These are phyloP conservation scores for Trichoderma sp. DNA, from an alignment of 2,329 filamentous ascomycete species.

Conservation along the genomic window DNA sequence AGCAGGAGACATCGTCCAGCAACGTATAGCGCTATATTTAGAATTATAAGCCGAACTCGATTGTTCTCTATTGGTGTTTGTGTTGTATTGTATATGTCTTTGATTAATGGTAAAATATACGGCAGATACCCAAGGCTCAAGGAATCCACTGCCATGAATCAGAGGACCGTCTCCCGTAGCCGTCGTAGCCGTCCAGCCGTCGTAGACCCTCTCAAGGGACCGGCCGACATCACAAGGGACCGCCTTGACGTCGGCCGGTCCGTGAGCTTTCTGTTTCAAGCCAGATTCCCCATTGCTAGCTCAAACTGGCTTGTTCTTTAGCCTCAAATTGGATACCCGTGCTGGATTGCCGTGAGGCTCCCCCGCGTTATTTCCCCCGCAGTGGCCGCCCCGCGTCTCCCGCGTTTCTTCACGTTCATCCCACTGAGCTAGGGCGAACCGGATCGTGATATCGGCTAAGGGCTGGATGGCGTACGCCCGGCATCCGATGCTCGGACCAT, in stretches of 20 bases:
- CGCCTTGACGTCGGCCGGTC: background rate
- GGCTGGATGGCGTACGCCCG: background rate
- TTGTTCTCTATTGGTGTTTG: background rate
- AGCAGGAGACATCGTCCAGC: background rate
- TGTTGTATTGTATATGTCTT: background rate
- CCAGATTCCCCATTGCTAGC: background rate
- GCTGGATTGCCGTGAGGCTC: background rate
- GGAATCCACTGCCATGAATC: background rate
- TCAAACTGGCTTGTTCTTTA: background rate
- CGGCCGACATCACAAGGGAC: no score
- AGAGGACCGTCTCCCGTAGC: background rate
- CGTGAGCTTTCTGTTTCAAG: background rate
- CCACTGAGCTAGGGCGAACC: background rate
- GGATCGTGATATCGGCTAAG: background rate
- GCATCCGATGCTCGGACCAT: background rate
- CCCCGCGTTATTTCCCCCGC: slow-evolving; percentile 3
- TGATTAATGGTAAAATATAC: background rate
- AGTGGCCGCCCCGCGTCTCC: background rate
- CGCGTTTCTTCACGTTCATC: background rate
- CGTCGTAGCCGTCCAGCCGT: background rate
- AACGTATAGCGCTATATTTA: background rate
- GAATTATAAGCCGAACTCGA: background rate
- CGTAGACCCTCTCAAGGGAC: background rate
- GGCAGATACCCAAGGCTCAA: fast-evolving
- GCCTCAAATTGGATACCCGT: background rate